Conservation (phyloP, 176 grass and related monocot genomes). For the Chloris gayana region DNA sequence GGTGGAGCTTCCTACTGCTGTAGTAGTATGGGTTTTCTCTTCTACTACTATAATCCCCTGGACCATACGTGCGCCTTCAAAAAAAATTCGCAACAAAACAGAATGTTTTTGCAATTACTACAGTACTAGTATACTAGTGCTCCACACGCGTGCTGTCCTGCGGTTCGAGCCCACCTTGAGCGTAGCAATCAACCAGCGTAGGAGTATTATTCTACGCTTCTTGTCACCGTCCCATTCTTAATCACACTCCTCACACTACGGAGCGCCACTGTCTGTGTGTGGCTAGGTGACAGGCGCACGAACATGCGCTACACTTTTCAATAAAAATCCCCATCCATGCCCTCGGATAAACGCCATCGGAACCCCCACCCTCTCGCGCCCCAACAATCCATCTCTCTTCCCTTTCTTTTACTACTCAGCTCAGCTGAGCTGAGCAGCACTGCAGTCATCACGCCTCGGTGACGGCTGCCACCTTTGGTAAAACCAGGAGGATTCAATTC, state of each 20-base stretch:
- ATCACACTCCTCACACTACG: background rate
- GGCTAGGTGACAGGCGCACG: conserved; percentile 48
- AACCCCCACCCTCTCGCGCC: conserved; percentile 12
- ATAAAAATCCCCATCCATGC: conserved; percentile 49
- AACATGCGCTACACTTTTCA: conserved; percentile 50
- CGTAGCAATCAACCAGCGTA: background rate
- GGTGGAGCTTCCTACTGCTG: conserved; percentile 34
- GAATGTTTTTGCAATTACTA: background rate
- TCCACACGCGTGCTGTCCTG: background rate
- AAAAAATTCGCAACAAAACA: background rate
- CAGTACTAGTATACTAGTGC: background rate
- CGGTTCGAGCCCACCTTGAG: conserved; percentile 12
- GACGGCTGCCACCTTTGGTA: conserved; percentile 48
- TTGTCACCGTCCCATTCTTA: conserved; percentile 1
- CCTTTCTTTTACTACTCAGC: too few relatives aligned
- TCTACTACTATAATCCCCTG: background rate
- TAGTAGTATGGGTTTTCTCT: background rate
- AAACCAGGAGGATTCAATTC: conserved; percentile 6
- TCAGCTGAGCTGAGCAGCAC: too few relatives aligned
- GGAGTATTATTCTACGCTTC: background rate
- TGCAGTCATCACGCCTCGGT: conserved; percentile 14
- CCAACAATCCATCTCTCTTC: background rate
- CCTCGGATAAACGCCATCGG: background rate
- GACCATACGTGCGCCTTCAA: background rate
- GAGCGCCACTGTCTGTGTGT: background rate